phyloP scores from a whole-genome alignment of 78 protist genomes.

The Monosiga brevicollis region DNA sequence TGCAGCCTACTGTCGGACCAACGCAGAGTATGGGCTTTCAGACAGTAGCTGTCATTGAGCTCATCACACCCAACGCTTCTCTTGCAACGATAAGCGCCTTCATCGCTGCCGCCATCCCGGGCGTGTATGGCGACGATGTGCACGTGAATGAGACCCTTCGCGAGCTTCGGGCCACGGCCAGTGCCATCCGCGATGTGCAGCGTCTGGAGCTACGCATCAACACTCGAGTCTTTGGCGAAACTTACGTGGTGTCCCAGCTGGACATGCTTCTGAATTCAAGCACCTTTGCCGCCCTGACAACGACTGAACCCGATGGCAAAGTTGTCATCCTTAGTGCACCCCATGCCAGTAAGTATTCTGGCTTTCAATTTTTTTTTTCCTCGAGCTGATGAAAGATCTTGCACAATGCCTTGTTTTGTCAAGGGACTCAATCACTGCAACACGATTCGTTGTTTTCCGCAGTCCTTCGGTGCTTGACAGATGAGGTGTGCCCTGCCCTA shows the following conservation, averaged over 20 bases:
- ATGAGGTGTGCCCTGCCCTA: neutral
- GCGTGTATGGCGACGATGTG: neutral
- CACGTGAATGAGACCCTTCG: neutral
- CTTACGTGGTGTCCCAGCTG: neutral
- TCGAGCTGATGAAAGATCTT: too few species aligned
- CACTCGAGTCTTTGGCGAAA: neutral
- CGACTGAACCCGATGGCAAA: too few species aligned
- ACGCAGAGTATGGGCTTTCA: neutral
- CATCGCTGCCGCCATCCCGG: neutral
- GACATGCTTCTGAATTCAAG: neutral
- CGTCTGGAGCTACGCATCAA: too few species aligned
- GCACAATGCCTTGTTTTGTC: too few species aligned
- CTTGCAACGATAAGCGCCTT: neutral
- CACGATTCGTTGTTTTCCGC: too few species aligned
- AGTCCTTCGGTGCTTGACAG: neutral
- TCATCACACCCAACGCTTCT: neutral
- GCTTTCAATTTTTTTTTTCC: too few species aligned
- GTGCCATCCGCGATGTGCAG: too few species aligned
- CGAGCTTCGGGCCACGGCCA: too few species aligned
- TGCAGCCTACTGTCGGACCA: neutral
- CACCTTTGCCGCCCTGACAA: too few species aligned
- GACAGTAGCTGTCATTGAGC: neutral
- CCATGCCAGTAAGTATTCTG: too few species aligned
- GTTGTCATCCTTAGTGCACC: too few species aligned
- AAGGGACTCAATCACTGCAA: too few species aligned